A percentile compares a stretch with the other conserved stretches of the same genome.
Conservation (phyloP, 2,329 filamentous ascomycete species). For the Aspergillus pseudoglaucus region DNA sequence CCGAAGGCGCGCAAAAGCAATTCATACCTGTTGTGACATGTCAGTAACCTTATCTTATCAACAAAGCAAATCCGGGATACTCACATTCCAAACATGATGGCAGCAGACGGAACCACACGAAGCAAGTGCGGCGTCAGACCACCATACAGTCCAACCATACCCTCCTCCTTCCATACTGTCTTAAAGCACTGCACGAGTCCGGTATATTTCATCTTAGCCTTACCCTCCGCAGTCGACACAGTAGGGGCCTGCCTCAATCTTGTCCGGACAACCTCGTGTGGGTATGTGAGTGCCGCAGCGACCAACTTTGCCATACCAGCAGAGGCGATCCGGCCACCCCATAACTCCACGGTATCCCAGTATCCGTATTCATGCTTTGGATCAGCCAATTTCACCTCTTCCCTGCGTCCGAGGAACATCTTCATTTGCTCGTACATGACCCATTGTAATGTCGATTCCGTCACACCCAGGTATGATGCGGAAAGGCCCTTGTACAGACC, state of each 20-base stretch:
- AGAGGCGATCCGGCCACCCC: slow-evolving; percentile 71
- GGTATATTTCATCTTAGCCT: slow-evolving; percentile 72
- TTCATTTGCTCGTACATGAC: slow-evolving; percentile 93
- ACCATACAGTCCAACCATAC: slow-evolving; percentile 77
- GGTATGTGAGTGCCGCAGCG: slow-evolving; percentile 79
- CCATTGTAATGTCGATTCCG: slow-evolving; percentile 88
- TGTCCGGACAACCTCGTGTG: slow-evolving; percentile 84
- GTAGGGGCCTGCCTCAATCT: slow-evolving; percentile 79
- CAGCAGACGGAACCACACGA: slow-evolving; percentile 82
- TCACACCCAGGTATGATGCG: slow-evolving; percentile 84
- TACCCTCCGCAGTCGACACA: slow-evolving; percentile 60
- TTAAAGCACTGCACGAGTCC: slow-evolving; percentile 84
- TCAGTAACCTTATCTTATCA: slow-evolving; percentile 29
- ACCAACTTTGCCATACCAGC: slow-evolving; percentile 73
- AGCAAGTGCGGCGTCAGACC: slow-evolving; percentile 87
- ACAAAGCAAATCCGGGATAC: slow-evolving; percentile 7
- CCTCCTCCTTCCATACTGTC: slow-evolving; percentile 81
- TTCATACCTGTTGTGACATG: slow-evolving; percentile 25
- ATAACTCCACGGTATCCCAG: slow-evolving; percentile 70
- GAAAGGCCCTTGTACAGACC: slow-evolving; percentile 87
- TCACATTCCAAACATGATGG: slow-evolving; percentile 94
- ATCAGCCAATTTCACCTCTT: slow-evolving; percentile 52
- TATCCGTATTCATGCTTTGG: slow-evolving; percentile 56
- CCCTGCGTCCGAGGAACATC: slow-evolving; percentile 56
- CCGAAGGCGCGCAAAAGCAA: slow-evolving; percentile 28